Base-by-base conservation (phyloP, 768 basidiomycete species). In the Boletus pseudopeckii region DNA sequence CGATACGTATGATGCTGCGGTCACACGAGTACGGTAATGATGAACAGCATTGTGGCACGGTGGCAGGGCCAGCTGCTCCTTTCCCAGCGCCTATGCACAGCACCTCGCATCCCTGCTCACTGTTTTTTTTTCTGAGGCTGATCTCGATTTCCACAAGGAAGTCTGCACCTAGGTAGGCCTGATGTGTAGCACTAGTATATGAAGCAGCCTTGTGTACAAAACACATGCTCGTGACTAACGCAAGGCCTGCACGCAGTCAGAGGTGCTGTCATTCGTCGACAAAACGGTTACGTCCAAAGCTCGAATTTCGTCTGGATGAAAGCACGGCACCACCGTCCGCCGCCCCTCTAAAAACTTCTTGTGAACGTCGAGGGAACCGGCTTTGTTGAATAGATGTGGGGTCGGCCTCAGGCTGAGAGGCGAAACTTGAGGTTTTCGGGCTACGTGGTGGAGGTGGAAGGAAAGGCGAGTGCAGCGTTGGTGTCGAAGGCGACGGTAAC, bases 341-440 rank as follows among this genome's bases (percentile, higher is more conserved):
- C 4, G 40, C 42, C 1, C 45, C 49, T 22, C 54, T 54, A 14
- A 45, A 26, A 20, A 36, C 43, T 18, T 62, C 52, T 5, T 55
- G 54, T 10, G 72, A 61, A 36, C 65, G 67, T 54, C 74, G 72
- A 9, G 82, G 77, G 18, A 79, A 66, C 33, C 67, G 72, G 61
- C 82, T 75, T 41, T 56, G 63, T 39, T 63, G 71, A 14, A 66
- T 36, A 53, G 64, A 57, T 3, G 68, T 49, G 13, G 61, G 34
- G 37, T 68, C 67, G 4, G 63, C 61, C 18, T 79, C 74, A 10
- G 73, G 36, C 20, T 75, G 79, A 48, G 72, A 67, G 0, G 37
- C 15, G 32, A 38, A 48, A 5, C 11, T 40, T 0, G 57, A 18
- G 11, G 36, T n/a, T 32, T 52, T 55, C 14, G 68, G 58, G 18